Conservation (phyloP, 352 stramenopile genomes). For the Peronospora destructor region DNA sequence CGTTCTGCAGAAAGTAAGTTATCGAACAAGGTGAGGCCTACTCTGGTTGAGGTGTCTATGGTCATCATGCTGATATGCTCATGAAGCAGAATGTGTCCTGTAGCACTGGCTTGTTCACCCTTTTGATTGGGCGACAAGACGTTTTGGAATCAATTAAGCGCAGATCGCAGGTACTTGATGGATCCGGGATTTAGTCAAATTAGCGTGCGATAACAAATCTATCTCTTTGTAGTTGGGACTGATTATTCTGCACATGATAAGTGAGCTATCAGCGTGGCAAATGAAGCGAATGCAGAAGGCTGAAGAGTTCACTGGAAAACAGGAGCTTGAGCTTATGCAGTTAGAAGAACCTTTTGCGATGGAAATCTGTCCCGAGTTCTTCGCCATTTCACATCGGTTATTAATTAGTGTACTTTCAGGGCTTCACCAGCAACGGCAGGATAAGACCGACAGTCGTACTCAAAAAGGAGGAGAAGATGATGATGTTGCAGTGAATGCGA, state of each 20-base stretch:
- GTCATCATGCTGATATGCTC: slow-evolving; percentile 4
- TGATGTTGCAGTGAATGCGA: slow-evolving; percentile 7
- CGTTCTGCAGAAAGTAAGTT: slow-evolving; percentile 7
- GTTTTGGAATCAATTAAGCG: slow-evolving; percentile 49
- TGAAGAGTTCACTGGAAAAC: slow-evolving; percentile 67
- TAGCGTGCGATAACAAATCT: slow-evolving; percentile 6
- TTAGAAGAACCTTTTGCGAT: slow-evolving; percentile 81
- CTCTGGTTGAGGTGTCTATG: not conserved
- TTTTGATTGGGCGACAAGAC: slow-evolving; percentile 14
- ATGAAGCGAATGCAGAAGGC: slow-evolving; percentile 87
- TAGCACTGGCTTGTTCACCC: slow-evolving; percentile 8
- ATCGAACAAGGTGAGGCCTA: slow-evolving; percentile 8
- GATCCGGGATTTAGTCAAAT: not conserved
- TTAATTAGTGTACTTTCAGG: slow-evolving; percentile 41
- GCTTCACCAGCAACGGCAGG: not conserved
- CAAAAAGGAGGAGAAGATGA: slow-evolving; percentile 21
- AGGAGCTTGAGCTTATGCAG: slow-evolving; percentile 61
- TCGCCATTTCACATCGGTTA: slow-evolving; percentile 59
- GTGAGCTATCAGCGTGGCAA: slow-evolving; percentile 78
- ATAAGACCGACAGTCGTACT: slow-evolving; percentile 1
- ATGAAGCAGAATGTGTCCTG: slow-evolving; percentile 9
- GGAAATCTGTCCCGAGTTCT: slow-evolving; percentile 73
- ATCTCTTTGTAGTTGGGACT: slow-evolving; percentile 50
- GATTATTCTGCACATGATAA: slow-evolving; percentile 63
- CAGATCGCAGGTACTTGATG: slow-evolving; percentile 51